Conservation (phyloP, 345 rosid genomes). For the Clausena lansium region DNA sequence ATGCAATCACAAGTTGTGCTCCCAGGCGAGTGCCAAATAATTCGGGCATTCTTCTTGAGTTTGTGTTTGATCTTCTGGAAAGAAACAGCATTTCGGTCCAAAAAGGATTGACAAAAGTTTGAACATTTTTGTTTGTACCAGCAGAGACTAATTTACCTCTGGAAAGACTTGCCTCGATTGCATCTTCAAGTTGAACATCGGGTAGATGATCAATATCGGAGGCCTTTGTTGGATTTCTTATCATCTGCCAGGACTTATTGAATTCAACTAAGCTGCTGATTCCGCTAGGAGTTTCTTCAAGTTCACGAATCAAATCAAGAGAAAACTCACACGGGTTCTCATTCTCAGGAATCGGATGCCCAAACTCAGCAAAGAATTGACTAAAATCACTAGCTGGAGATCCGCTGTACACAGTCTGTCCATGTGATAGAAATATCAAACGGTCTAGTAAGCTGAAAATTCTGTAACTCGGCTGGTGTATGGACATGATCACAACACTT, state of each 20-base stretch:
- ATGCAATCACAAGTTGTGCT: constrained; percentile 19
- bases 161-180: constrained; percentile 7
- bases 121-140: constrained; percentile 6
- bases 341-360: constrained; percentile 28
- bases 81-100: constrained; percentile 30
- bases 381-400: constrained; percentile 16
- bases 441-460: constrained; percentile 29
- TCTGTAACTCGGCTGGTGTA: constrained; percentile 40
- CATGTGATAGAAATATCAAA: constrained; percentile 30
- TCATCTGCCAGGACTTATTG: background rate
- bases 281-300: constrained; percentile 21
- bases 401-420: constrained; percentile 28
- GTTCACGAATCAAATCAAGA: constrained; percentile 31
- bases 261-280: background rate
- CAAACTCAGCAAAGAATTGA: constrained; percentile 23
- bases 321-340: constrained; percentile 30
- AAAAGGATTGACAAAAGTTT: constrained; percentile 30
- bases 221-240: background rate
- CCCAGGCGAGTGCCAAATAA: background rate
- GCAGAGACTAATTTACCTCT: constrained; percentile 12
- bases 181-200: background rate
- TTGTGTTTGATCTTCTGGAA: constrained; percentile 24
- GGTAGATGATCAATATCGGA: no score
- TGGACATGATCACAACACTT: constrained; percentile 38
- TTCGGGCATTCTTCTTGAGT: constrained; percentile 14